phyloP scores from a whole-genome alignment of 78 protist genomes.

The Dictyostelium discoideum region DNA sequence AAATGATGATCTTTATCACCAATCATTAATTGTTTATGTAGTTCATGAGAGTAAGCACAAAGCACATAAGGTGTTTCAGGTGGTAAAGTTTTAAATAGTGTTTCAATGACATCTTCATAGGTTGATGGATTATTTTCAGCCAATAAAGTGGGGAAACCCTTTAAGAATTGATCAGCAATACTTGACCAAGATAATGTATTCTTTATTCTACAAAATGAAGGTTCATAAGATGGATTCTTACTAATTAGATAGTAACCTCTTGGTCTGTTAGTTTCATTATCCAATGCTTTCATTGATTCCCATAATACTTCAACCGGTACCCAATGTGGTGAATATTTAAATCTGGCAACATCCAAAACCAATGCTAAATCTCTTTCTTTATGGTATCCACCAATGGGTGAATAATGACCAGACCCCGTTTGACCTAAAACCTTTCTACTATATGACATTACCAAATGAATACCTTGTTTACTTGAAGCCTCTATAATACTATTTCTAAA shows the following conservation, averaged over 20 bases:
- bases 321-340: conserved; percentile 94
- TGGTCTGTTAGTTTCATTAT: conserved; percentile 39
- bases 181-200: conserved; percentile 59
- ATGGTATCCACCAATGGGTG: conserved; percentile 92
- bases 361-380: conserved; percentile 78
- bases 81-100: conserved; percentile 15
- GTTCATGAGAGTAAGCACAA: conserved; percentile 62
- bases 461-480: not conserved
- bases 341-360: conserved; percentile 92
- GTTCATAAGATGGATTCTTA: conserved; percentile 9
- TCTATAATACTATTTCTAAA: conserved; percentile 40
- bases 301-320: conserved; percentile 73
- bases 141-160: not conserved
- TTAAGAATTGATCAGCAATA: conserved; percentile 35
- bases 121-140: not conserved
- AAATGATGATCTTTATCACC: conserved; percentile 5
- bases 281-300: conserved; percentile 62
- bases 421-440: conserved; percentile 85
- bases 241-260: conserved; percentile 52
- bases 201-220: conserved; percentile 34
- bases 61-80: conserved; percentile 39
- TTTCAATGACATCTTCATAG: not conserved
- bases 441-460: conserved; percentile 76
- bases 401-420: conserved; percentile 92
- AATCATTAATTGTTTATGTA: conserved; percentile 5